Conservation (phyloP, 2,329 filamentous ascomycete genomes). For the Calonectria henricotiae region DNA sequence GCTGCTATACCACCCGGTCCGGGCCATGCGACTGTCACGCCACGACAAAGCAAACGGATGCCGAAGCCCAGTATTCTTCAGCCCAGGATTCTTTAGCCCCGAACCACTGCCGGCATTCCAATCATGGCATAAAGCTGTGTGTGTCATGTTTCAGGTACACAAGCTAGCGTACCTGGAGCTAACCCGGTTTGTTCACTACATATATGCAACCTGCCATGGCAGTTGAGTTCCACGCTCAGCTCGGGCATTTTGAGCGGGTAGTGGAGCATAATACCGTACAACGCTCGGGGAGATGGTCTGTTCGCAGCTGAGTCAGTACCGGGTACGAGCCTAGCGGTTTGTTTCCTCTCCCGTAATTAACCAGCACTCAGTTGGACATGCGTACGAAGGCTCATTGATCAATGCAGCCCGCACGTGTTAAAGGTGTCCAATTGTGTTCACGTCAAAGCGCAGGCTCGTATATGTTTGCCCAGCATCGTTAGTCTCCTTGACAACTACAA, state of each 20-base stretch:
- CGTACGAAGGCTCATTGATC: conserved; percentile 6
- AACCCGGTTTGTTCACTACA: background rate
- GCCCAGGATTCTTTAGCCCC: background rate
- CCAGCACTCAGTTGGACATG: background rate
- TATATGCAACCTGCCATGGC: background rate
- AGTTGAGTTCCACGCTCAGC: background rate
- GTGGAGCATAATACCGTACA: background rate
- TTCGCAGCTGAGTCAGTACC: background rate
- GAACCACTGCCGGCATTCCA: background rate
- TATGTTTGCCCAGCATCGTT: background rate
- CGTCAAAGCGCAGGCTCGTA: background rate
- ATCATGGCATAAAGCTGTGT: too few species aligned
- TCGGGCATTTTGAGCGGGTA: background rate
- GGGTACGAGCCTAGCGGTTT: background rate
- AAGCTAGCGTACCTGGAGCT: conserved; percentile 3
- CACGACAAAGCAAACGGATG: background rate
- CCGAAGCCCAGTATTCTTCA: background rate
- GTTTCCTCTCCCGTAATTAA: conserved; percentile 1
- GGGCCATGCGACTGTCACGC: conserved; percentile 14
- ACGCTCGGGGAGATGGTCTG: conserved; percentile 5
- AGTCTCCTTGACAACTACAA: background rate
- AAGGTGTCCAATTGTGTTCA: background rate
- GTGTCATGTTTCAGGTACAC: conserved; percentile 7
- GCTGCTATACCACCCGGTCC: background rate
- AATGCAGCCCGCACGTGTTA: background rate